Conservation (phyloP, 2,329 filamentous ascomycete species). For the Fusarium drepaniforme region DNA sequence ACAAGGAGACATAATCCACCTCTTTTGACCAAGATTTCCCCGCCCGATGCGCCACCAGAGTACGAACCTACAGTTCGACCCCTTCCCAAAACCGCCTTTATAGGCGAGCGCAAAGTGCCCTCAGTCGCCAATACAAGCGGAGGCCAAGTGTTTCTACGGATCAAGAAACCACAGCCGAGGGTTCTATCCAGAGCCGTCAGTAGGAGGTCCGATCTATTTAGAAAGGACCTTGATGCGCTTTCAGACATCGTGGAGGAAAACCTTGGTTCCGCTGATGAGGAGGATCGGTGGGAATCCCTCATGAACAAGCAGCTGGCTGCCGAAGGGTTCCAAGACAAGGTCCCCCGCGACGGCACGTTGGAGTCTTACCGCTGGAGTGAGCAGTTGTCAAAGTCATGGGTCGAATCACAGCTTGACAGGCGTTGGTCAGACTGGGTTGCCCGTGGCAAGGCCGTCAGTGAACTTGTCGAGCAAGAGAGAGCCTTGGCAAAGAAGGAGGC, state of each 20-base stretch:
- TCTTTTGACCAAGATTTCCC: slow-evolving; percentile 50
- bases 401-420: slow-evolving; percentile 45
- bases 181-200: slow-evolving; percentile 69
- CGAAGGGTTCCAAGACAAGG: slow-evolving; percentile 21
- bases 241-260: slow-evolving; percentile 55
- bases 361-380: slow-evolving; percentile 48
- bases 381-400: slow-evolving; percentile 49
- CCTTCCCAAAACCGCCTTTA: slow-evolving; percentile 60
- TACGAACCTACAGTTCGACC: slow-evolving; percentile 63
- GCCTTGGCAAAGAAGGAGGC: slow-evolving; percentile 42
- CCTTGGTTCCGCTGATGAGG: slow-evolving; percentile 46
- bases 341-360: slow-evolving; percentile 12
- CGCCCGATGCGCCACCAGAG: slow-evolving; percentile 53
- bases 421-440: slow-evolving; percentile 56
- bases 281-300: slow-evolving; percentile 64
- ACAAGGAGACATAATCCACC: slow-evolving; percentile 36
- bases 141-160: slow-evolving; percentile 73
- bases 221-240: slow-evolving; percentile 53
- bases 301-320: slow-evolving; percentile 46
- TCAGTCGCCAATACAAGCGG: slow-evolving; percentile 64
- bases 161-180: slow-evolving; percentile 73
- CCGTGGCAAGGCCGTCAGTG: slow-evolving; percentile 54
- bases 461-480: slow-evolving; percentile 56
- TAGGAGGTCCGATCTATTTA: slow-evolving; percentile 61
- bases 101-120: slow-evolving; percentile 62